Conservation (phyloP, 2,329 filamentous ascomycete genomes). For the Herpotrichia juniperi region DNA sequence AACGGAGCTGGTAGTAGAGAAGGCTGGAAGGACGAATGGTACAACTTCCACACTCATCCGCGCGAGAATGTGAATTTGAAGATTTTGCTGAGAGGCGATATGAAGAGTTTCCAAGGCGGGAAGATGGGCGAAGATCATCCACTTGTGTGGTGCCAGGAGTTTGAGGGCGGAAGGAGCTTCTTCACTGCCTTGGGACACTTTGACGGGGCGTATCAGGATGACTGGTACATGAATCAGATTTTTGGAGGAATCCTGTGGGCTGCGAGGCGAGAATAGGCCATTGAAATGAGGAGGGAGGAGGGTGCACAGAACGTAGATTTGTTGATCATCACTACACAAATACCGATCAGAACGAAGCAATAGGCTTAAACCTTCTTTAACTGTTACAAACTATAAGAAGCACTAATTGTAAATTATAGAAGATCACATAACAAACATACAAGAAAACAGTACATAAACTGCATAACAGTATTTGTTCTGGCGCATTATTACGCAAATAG, state of each 20-base stretch:
- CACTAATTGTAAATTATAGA: too few species aligned
- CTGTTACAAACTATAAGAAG: too few species aligned
- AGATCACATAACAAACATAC: too few species aligned
- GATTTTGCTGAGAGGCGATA: constrained; percentile 27
- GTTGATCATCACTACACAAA: too few species aligned
- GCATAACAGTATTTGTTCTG: too few species aligned
- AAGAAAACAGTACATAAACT: too few species aligned
- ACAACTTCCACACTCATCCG: constrained; percentile 33
- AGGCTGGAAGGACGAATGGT: constrained; percentile 35
- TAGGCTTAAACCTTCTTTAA: too few species aligned
- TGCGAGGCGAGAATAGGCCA: constrained; percentile 1
- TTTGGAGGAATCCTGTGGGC: constrained; percentile 28
- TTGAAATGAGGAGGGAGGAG: not conserved
- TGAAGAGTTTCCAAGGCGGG: constrained; percentile 24
- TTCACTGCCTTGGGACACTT: constrained; percentile 36
- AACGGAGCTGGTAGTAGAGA: constrained; percentile 5
- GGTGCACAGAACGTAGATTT: constrained; percentile 4
- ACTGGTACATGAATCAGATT: constrained; percentile 28
- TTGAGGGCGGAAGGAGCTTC: constrained; percentile 30
- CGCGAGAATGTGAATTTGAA: constrained; percentile 23
- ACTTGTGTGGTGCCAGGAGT: constrained; percentile 36
- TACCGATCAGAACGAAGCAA: too few species aligned
- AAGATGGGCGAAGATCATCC: constrained; percentile 34
- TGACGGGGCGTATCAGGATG: constrained; percentile 29
- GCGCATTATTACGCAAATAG: too few species aligned